These are phyloP conservation scores for Starmerella scarabaei DNA, from an alignment of 805 yeast species.

Conservation along the genomic window DNA sequence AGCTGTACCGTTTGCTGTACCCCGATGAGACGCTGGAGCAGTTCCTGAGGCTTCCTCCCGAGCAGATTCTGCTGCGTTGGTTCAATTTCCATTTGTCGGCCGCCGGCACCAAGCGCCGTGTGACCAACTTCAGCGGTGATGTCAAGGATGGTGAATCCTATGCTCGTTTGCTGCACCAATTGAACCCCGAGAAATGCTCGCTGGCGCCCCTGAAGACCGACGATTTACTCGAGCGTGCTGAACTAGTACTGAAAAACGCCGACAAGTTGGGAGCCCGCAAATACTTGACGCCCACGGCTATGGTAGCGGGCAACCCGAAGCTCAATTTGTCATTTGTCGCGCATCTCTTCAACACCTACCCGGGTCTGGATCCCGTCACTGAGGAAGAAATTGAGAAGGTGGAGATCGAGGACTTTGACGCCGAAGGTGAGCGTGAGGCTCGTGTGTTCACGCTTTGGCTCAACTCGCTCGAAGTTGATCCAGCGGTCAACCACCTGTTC, in stretches of 20 bases:
- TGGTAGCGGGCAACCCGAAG: slow-evolving; percentile 93
- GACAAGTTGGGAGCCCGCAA: slow-evolving; percentile 87
- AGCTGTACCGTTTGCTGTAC: slow-evolving; percentile 81
- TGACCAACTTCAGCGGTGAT: slow-evolving; percentile 72
- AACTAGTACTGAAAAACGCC: slow-evolving; percentile 71
- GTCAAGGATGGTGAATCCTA: slow-evolving; percentile 93
- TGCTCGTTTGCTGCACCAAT: slow-evolving; percentile 76
- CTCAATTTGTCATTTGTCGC: slow-evolving; percentile 96
- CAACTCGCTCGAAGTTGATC: slow-evolving; percentile 90
- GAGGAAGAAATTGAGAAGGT: slow-evolving; percentile 64
- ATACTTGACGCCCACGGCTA: slow-evolving; percentile 82
- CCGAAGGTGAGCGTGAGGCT: slow-evolving; percentile 99
- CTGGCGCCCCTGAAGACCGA: slow-evolving; percentile 65
- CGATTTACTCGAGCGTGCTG: slow-evolving; percentile 73
- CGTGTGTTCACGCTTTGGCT: slow-evolving; percentile 96
- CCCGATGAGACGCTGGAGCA: slow-evolving; percentile 97
- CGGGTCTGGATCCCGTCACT: slow-evolving; percentile 91
- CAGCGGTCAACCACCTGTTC: slow-evolving; percentile 79
- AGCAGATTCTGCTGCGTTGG: slow-evolving; percentile 93
- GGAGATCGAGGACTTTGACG: slow-evolving; percentile 95
- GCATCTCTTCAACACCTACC: slow-evolving; percentile 88
- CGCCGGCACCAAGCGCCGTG: slow-evolving; percentile 80
- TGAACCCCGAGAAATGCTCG: slow-evolving; percentile 73
- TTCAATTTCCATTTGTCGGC: slow-evolving; percentile 90
- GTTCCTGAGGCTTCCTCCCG: slow-evolving; percentile 92